A percentile compares a stretch with the other conserved stretches of the same genome.
phyloP scores from a whole-genome alignment of 2,329 filamentous ascomycete species.

The Tricladium varicosporioides region DNA sequence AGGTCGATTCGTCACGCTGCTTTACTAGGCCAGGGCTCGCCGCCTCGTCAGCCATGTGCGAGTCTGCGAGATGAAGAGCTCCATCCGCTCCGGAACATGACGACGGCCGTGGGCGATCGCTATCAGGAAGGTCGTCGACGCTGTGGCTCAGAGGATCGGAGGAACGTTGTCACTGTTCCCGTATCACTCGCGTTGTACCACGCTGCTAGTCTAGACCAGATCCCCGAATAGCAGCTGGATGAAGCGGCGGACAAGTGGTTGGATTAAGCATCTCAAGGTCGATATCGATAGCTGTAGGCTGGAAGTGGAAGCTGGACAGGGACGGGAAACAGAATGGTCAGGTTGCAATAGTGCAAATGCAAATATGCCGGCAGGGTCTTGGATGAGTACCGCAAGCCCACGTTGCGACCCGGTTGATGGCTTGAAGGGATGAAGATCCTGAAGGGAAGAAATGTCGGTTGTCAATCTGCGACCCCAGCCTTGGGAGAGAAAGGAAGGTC shows the following conservation, averaged over 20 bases:
- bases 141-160: background rate
- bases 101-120: background rate
- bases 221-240: background rate
- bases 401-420: background rate
- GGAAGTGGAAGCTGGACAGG: conserved; percentile 2
- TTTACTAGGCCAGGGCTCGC: background rate
- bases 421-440: background rate
- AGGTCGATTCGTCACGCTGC: background rate
- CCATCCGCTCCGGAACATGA: background rate
- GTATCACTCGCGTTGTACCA: background rate
- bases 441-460: no score
- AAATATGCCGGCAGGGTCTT: background rate
- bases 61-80: background rate
- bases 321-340: background rate
- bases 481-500: background rate
- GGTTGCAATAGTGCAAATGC: no score
- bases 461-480: background rate
- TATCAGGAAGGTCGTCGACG: background rate
- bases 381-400: background rate
- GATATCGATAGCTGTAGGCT: background rate
- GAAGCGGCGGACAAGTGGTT: background rate
- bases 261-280: background rate
- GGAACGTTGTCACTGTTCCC: background rate
- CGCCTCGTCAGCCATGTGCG: background rate
- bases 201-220: background rate